phyloP scores from a whole-genome alignment of 805 yeast genomes.

The Middelhovenomyces tepae region DNA sequence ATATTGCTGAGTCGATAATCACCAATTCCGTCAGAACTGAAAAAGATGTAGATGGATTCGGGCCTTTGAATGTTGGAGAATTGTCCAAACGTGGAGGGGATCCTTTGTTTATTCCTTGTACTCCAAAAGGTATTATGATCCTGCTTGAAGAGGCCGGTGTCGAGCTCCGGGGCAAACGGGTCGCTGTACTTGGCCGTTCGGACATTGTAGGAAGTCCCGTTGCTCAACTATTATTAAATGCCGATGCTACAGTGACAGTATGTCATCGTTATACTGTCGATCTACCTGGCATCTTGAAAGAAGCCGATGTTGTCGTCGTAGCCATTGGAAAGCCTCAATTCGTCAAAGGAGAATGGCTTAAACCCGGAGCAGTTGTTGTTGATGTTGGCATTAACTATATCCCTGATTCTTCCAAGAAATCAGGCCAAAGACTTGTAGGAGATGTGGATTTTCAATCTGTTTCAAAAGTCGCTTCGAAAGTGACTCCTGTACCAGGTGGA shows the following conservation, averaged over 20 bases:
- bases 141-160: conserved; percentile 62
- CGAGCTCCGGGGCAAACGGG: conserved; percentile 61
- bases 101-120: conserved; percentile 84
- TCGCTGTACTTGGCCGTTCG: conserved; percentile 92
- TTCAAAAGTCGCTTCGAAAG: conserved; percentile 48
- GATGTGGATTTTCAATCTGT: conserved; percentile 80
- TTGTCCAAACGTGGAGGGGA: conserved; percentile 77
- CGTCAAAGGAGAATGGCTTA: conserved; percentile 81
- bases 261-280: conserved; percentile 69
- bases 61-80: conserved; percentile 82
- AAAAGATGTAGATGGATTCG: conserved; percentile 95
- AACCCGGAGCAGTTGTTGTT: conserved; percentile 76
- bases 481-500: conserved; percentile 98
- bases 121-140: conserved; percentile 88
- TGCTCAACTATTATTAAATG: conserved; percentile 68
- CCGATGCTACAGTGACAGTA: conserved; percentile 78
- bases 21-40: conserved; percentile 72
- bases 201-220: conserved; percentile 96
- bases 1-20: conserved; percentile 66
- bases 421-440: conserved; percentile 80
- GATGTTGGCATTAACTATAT: conserved; percentile 94
- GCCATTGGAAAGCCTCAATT: conserved; percentile 84
- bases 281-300: conserved; percentile 47
- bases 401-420: conserved; percentile 61
- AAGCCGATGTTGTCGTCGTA: conserved; percentile 86